Percentiles rank a stretch among this genome's conserved stretches.
Conservation (phyloP, 2,329 filamentous ascomycete species). For the Fonsecaea multimorphosa region DNA sequence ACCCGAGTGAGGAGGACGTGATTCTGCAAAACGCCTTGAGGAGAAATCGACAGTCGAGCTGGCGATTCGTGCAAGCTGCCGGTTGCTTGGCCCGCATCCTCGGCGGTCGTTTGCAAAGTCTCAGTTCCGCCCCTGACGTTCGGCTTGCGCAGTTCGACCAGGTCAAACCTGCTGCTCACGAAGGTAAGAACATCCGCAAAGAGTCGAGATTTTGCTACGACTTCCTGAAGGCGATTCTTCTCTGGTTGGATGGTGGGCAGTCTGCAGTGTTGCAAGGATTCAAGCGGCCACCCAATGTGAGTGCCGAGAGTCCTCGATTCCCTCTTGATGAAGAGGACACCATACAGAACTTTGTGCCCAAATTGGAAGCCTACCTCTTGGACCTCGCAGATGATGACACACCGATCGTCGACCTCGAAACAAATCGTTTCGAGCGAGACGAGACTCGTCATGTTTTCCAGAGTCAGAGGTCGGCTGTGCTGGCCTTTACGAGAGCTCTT, state of each 20-base stretch:
- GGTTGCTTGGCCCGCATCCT: constrained; percentile 63
- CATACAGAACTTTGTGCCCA: constrained; percentile 61
- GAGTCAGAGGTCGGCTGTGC: constrained; percentile 61
- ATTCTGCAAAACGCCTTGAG: constrained; percentile 62
- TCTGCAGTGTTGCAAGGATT: constrained; percentile 63
- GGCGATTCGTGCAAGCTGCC: constrained; percentile 67
- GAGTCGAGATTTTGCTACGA: constrained; percentile 65
- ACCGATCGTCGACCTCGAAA: constrained; percentile 62
- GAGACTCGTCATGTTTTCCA: constrained; percentile 59
- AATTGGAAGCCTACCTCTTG: constrained; percentile 66
- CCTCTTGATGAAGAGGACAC: constrained; percentile 60
- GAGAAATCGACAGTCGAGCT: constrained; percentile 60
- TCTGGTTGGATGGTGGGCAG: constrained; percentile 67
- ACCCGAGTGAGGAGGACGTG: constrained; percentile 60
- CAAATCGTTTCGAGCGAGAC: constrained; percentile 64
- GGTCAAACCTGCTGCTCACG: constrained; percentile 55
- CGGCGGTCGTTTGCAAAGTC: constrained; percentile 59
- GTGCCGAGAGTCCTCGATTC: constrained; percentile 53
- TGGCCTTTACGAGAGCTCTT: constrained; percentile 62
- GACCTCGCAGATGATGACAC: constrained; percentile 55
- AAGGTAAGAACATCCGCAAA: constrained; percentile 47
- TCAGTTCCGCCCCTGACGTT: constrained; percentile 47
- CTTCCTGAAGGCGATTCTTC: constrained; percentile 67
- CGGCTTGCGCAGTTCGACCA: constrained; percentile 55
- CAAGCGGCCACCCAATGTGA: constrained; percentile 52